Percentiles rank a stretch among this genome's conserved stretches.
These are phyloP conservation scores for Schoenoplectus tabernaemontani DNA, from an alignment of 202 grass and related monocot species.

Conservation along the genomic window DNA sequence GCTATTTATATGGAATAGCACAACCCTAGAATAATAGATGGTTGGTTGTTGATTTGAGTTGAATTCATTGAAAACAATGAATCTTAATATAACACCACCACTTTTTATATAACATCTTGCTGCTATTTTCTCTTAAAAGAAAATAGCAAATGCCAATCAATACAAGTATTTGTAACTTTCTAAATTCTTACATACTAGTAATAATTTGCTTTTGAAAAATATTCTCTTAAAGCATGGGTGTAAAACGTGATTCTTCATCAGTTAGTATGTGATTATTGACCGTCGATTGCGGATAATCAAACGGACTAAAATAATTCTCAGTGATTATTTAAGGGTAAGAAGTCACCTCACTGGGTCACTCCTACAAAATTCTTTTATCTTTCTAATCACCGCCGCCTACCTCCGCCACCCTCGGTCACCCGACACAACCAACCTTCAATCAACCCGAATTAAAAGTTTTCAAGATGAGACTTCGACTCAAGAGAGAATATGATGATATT, in stretches of 20 bases:
- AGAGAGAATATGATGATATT: neutral
- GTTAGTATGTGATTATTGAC: constrained; percentile 2
- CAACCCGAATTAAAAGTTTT: neutral
- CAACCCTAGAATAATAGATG: neutral
- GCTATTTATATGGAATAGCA: neutral
- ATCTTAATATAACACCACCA: neutral
- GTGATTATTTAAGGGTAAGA: constrained; percentile 1
- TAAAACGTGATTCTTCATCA: neutral
- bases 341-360: constrained; percentile 12
- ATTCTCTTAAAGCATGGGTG: neutral
- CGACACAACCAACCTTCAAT: neutral
- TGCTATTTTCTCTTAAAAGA: neutral
- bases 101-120: neutral
- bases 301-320: neutral
- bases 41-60: neutral
- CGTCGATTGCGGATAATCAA: constrained; percentile 4
- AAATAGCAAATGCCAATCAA: neutral
- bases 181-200: constrained; percentile 1
- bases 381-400: neutral
- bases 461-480: constrained; percentile 1
- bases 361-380: neutral
- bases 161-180: neutral
- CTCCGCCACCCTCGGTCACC: neutral
- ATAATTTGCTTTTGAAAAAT: neutral
- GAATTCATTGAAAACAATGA: neutral